Evolutionary conservation across 805 yeast species (phyloP), one percentile per base, ranked within the genome.

Genomic region (Wickerhamiella vanderwaltii): DNA sequence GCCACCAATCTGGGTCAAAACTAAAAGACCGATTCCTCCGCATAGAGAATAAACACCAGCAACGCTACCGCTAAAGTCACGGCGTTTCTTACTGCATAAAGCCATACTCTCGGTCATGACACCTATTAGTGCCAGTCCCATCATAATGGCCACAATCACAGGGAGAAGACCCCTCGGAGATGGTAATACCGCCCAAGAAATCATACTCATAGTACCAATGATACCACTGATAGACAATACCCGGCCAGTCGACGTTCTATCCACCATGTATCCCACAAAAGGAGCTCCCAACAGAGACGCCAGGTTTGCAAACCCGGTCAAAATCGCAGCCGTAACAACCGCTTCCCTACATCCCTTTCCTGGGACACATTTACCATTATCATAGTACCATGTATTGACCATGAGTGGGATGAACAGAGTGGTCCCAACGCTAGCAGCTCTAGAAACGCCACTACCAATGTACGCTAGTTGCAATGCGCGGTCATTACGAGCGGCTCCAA

Each of bases 1-100:
- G 3, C 86, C 86, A 5, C 86, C 87, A 7, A 76, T 26, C 51
- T 72, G 73, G 26, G 77, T 69, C 22, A 78, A 60, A 1, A 75
- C 40, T 43, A 79, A 59, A 20, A 79, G 76, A 2, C 88, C 88
- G 6, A 75, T 39, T 1, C 83, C 83, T 13, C 85, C 86, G 48
- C 69, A 63, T 42, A 79, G 67, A n/a, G 79, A 70, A 54, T 75
- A 77, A 9, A 77, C 71, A 5, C 88, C 88, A 38, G 79, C 69
- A 30, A 79, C 68, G 35, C 73, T 69, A n/a, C 86, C 86, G 37
- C 72, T 70, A 43, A 67, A 61, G 17, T 58, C 60, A 25, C 67
- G 59, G 23, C 67, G 63, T 29, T 61, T 58, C 40, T 67, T 71
- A 5, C 72, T 67, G 24, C 72, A 67, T 50, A 79, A 62, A 6